Evolutionary conservation across 177 flowering plant genomes (phyloP).

Genomic region (Vitis hybrid): DNA sequence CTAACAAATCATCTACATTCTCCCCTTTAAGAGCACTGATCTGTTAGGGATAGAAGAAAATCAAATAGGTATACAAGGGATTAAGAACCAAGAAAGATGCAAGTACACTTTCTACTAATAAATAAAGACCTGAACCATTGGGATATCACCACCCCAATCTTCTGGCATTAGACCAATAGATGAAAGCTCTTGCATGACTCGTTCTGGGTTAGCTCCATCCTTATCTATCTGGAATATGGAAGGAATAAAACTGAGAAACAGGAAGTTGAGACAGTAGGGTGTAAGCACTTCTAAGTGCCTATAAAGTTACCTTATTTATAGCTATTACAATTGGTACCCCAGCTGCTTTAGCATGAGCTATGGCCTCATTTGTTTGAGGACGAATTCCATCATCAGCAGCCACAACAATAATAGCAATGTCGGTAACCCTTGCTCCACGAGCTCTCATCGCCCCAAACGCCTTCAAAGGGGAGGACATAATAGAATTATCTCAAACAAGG

Average conservation of each 20-base stretch:
- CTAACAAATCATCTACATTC: conserved; percentile 80
- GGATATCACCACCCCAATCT: conserved; percentile 97
- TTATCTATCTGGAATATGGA: conserved; percentile 70
- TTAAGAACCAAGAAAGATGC: conserved; percentile 6
- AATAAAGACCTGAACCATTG: conserved; percentile 79
- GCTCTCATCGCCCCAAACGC: conserved; percentile 99
- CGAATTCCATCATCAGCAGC: conserved; percentile 99
- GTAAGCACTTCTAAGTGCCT: neutral
- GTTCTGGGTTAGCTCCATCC: conserved; percentile 90
- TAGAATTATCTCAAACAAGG: conserved; percentile 10
- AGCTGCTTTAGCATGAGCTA: conserved; percentile 99
- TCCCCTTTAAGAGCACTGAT: conserved; percentile 95
- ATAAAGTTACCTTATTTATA: conserved; percentile 67
- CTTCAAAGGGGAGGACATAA: conserved; percentile 32
- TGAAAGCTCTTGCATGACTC: conserved; percentile 97
- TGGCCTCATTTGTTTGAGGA: conserved; percentile 97
- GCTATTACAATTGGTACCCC: conserved; percentile 96
- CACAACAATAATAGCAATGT: conserved; percentile 95
- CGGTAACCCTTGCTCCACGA: conserved; percentile 98
- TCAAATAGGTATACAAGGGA: conserved; percentile 6
- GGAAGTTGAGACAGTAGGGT: neutral
- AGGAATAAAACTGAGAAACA: conserved; percentile 8
- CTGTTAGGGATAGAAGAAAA: conserved; percentile 35
- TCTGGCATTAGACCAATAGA: conserved; percentile 94
- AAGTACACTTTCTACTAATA: neutral